Evolutionary conservation across 2,329 filamentous ascomycete species (phyloP), one percentile per base, ranked within the genome.

Genomic region (Fusarium tanahbumbuense): DNA sequence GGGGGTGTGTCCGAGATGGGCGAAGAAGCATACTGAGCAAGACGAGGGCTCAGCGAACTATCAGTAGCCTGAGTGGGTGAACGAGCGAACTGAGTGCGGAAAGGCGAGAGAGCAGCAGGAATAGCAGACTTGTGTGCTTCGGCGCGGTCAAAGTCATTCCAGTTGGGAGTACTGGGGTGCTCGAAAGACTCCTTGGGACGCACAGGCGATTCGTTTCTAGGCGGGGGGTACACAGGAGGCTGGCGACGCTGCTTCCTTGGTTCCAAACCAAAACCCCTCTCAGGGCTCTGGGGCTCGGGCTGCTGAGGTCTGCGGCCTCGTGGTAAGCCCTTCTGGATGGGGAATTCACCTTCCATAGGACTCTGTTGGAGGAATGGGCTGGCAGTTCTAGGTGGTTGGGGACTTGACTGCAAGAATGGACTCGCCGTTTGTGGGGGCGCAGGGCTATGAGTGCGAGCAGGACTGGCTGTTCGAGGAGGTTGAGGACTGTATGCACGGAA

Each of bases 91-190:
- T 74, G 63, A 11, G 53, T 22, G 34, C 57, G 61, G 41, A 76
- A 68, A 6, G 78, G 77, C 2, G 76, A 76, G 9, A 81, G 76
- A 18, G 80, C 80, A 16, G 78, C 72, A 0, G 78, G 78, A 28
- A 81, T 74, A 18, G 80, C 79, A 1, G 80, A 80, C 32, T 72
- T 72, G 49, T 79, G 77, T 2, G 75, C 73, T 25, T 77, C 71
- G 2, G 67, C 64, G 4, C 67, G 65, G 49, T 78, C 75, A 42
- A 79, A 75, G 46, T 74, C 68, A 18, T 71, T 69, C 76, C 77
- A 78, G 52, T 70, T 73, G 9, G 76, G 75, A 4, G 52, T 74
- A 56, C 61, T 56, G 15, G 63, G 62, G 37, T 57, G 48, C 8
- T 68, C 64, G 10, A 56, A 37, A 4, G 58, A 44, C 12, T 67